Conservation (phyloP, 2,329 filamentous ascomycete genomes). For the Cercospora canescens region DNA sequence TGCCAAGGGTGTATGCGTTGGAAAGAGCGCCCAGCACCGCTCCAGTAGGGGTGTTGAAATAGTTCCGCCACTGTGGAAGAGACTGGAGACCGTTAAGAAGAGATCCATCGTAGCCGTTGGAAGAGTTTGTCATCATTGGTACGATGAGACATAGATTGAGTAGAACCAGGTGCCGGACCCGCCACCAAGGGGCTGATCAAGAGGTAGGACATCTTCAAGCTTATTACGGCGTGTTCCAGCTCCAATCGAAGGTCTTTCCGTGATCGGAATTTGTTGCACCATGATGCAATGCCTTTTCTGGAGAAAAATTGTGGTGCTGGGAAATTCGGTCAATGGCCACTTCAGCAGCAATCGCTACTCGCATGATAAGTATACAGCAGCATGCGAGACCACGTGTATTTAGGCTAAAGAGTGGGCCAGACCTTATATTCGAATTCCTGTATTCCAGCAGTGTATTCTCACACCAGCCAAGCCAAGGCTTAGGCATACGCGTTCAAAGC, state of each 20-base stretch:
- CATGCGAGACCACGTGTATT: background rate
- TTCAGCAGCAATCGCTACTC: background rate
- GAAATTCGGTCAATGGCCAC: background rate
- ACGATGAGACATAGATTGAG: constrained; percentile 28
- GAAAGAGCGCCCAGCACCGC: constrained; percentile 51
- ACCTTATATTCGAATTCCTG: background rate
- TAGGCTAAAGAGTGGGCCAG: background rate
- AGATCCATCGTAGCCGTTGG: constrained; percentile 45
- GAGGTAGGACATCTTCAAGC: background rate
- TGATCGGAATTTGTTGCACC: background rate
- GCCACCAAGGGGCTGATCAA: background rate
- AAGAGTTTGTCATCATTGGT: constrained; percentile 36
- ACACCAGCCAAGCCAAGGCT: background rate
- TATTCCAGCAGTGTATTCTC: background rate
- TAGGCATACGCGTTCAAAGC: background rate
- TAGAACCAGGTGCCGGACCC: constrained; percentile 11
- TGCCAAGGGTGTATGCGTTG: constrained; percentile 40
- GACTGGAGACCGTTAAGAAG: constrained; percentile 61
- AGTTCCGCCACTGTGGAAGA: constrained; percentile 56
- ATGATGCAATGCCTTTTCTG: background rate
- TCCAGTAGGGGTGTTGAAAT: constrained; percentile 56
- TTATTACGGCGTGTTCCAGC: background rate
- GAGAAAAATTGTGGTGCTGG: background rate
- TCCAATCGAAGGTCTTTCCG: background rate
- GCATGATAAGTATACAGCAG: background rate